phyloP scores from a whole-genome alignment of 2,329 filamentous ascomycete genomes.

The Sporothrix pseudoabietina region DNA sequence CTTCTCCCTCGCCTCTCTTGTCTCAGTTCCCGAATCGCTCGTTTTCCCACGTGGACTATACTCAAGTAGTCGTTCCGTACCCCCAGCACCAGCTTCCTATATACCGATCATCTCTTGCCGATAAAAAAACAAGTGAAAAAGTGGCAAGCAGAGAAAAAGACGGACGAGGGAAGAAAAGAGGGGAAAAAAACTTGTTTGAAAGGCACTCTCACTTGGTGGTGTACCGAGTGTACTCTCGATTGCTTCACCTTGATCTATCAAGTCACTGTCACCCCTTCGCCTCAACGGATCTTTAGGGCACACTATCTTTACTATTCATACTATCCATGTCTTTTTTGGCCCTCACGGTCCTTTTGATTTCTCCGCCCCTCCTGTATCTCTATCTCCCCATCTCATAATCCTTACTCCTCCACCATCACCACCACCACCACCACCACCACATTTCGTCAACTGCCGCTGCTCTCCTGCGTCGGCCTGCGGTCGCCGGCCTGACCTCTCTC shows the following conservation, averaged over 20 bases:
- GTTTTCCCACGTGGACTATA: constrained; percentile 15
- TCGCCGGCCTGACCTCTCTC: constrained; percentile 15
- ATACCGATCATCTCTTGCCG: constrained; percentile 10
- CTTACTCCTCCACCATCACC: not conserved
- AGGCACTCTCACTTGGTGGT: not conserved
- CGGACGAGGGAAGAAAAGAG: not conserved
- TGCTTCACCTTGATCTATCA: not conserved
- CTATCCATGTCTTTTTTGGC: not conserved
- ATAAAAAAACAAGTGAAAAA: not conserved
- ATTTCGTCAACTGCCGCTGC: not conserved
- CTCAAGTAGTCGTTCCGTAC: not conserved
- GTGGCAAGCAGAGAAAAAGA: not conserved
- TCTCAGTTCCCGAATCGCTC: not conserved
- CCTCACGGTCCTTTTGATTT: not conserved
- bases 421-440: no score
- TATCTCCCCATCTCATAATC: not conserved
- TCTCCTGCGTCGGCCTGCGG: not conserved
- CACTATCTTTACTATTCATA: not conserved
- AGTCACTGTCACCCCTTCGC: not conserved
- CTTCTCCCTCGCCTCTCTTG: not conserved
- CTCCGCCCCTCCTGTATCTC: not conserved
- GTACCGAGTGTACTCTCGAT: not conserved
- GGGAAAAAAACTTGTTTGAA: not conserved
- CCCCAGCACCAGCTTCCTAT: not conserved
- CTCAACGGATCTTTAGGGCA: not conserved